Evolutionary conservation across 129 eudicot species (phyloP).

Genomic region (Glebionis coronaria): DNA sequence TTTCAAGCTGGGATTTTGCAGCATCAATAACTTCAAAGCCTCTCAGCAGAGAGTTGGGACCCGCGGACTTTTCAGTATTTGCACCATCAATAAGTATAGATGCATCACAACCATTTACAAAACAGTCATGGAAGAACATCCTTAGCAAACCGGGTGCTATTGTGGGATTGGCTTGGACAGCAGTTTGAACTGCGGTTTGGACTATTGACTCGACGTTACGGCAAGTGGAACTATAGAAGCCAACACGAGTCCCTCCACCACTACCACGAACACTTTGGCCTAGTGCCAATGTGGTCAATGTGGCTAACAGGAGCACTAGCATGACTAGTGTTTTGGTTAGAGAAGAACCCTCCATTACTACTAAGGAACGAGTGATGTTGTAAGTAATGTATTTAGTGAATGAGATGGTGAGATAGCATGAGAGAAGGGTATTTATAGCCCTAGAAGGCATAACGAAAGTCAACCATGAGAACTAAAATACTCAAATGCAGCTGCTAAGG

Average conservation of each 20-base stretch:
- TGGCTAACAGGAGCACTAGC: constrained; percentile 14
- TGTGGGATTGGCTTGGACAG: constrained; percentile 33
- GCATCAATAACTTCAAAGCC: constrained; percentile 85
- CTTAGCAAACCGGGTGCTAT: constrained; percentile 59
- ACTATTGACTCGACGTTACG: constrained; percentile 52
- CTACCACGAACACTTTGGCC: constrained; percentile 29
- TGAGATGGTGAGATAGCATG: background rate
- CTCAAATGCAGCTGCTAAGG: background rate
- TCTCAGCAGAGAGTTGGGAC: constrained; percentile 60
- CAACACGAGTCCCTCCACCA: constrained; percentile 35
- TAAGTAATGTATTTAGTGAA: background rate
- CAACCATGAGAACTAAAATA: background rate
- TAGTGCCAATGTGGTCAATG: constrained; percentile 11
- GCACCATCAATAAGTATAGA: constrained; percentile 55
- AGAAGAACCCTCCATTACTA: background rate
- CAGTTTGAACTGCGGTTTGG: constrained; percentile 37
- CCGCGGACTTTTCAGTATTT: constrained; percentile 52
- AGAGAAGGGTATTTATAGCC: background rate
- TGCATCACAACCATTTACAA: constrained; percentile 67
- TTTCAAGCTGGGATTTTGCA: constrained; percentile 64
- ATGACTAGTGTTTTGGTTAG: background rate
- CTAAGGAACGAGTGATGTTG: background rate
- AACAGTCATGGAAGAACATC: constrained; percentile 56
- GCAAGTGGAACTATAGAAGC: constrained; percentile 43
- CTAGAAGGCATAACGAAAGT: background rate